Evolutionary conservation across 2,329 filamentous ascomycete species (phyloP).

Genomic region (Hypoxylon sp.): DNA sequence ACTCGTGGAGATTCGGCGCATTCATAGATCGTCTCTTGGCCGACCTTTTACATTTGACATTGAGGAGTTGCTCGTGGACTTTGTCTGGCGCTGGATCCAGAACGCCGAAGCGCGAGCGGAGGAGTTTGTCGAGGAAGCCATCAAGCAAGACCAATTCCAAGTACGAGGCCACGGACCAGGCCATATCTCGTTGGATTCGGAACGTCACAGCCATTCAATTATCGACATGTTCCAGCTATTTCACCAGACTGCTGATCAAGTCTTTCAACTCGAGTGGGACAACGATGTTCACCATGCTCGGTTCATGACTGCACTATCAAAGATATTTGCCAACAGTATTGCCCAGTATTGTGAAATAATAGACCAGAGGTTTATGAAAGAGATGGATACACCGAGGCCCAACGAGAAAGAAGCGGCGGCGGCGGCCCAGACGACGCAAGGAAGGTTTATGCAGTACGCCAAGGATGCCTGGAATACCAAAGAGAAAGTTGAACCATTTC

Average conservation of each 20-base stretch:
- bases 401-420: conserved; percentile 81
- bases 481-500: conserved; percentile 95
- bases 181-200: conserved; percentile 78
- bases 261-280: conserved; percentile 90
- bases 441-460: conserved; percentile 92
- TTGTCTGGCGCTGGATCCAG: conserved; percentile 96
- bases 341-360: conserved; percentile 92
- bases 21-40: conserved; percentile 80
- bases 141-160: conserved; percentile 90
- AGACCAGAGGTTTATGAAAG: conserved; percentile 85
- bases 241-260: conserved; percentile 90
- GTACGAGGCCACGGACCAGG: conserved; percentile 76
- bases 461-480: conserved; percentile 94
- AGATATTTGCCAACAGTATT: conserved; percentile 85
- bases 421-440: conserved; percentile 84
- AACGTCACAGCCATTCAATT: conserved; percentile 92
- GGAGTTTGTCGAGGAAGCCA: conserved; percentile 88
- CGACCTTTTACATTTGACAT: conserved; percentile 88
- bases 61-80: conserved; percentile 87
- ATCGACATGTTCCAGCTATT: conserved; percentile 96
- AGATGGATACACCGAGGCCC: conserved; percentile 93
- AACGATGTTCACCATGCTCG: conserved; percentile 94
- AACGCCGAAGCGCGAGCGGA: conserved; percentile 84
- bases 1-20: conserved; percentile 84
- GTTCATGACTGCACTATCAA: conserved; percentile 95